A percentile compares a stretch with the other conserved stretches of the same genome.
phyloP scores from a whole-genome alignment of 805 yeast species.

The Starmerella riodocensis region DNA sequence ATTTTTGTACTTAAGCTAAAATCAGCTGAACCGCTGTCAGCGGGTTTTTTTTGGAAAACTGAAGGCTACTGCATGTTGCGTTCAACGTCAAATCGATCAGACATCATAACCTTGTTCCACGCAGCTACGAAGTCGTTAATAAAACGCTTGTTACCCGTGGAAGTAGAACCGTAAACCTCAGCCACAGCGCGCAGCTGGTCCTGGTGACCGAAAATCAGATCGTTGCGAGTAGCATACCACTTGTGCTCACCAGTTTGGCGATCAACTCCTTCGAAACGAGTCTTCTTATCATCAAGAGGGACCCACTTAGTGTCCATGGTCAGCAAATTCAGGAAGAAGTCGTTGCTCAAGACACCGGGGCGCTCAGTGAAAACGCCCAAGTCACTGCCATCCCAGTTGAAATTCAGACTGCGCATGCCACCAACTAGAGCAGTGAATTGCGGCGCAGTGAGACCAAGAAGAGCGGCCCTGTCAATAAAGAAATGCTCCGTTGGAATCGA shows the following conservation, averaged over 20 bases:
- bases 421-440: conserved; percentile 18
- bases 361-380: conserved; percentile 15
- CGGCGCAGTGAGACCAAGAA: conserved; percentile 14
- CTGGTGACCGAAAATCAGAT: conserved; percentile 14
- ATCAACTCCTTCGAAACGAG: conserved; percentile 15
- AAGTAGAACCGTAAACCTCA: conserved; percentile 13
- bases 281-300: conserved; percentile 13
- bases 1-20: too few species aligned
- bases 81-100: conserved; percentile 16
- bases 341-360: conserved; percentile 13
- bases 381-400: conserved; percentile 16
- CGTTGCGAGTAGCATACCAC: conserved; percentile 16
- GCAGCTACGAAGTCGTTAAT: conserved; percentile 16
- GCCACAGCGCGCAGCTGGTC: conserved; percentile 15
- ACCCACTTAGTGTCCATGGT: conserved; percentile 13
- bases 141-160: conserved; percentile 10
- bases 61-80: conserved; percentile 10
- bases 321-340: conserved; percentile 15
- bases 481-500: conserved; percentile 12
- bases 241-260: conserved; percentile 14
- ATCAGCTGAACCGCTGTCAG: too few species aligned
- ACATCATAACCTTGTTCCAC: conserved; percentile 18
- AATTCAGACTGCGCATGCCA: conserved; percentile 15
- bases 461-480: conserved; percentile 17
- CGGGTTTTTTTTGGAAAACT: too few species aligned